Percentiles rank a stretch among this genome's conserved stretches.
Evolutionary conservation across 2,329 filamentous ascomycete genomes (phyloP).

Genomic region (Arthrobotrys sphaeroides): DNA sequence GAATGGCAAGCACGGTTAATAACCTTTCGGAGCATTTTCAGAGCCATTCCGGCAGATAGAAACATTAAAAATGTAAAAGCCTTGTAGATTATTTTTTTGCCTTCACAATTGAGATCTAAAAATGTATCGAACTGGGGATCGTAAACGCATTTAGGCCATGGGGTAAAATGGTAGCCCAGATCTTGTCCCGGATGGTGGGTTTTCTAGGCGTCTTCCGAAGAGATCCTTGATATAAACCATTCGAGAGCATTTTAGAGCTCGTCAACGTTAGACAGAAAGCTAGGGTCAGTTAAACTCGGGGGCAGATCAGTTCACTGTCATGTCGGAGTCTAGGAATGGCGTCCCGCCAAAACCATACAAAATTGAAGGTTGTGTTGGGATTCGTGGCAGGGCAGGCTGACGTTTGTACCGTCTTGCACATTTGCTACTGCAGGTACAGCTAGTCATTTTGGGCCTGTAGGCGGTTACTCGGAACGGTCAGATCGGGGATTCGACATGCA

Average conservation of each 20-base stretch:
- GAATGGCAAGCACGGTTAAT: slow-evolving; percentile 20
- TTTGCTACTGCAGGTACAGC: slow-evolving; percentile 34
- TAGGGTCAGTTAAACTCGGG: background rate
- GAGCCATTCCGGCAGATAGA: slow-evolving; percentile 32
- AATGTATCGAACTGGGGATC: background rate
- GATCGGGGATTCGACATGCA: slow-evolving; percentile 29
- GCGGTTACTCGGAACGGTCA: slow-evolving; percentile 52
- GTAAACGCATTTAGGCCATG: slow-evolving; percentile 18
- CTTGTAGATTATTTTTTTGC: background rate
- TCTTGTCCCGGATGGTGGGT: slow-evolving; percentile 14
- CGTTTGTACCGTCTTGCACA: background rate
- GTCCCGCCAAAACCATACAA: slow-evolving; percentile 25
- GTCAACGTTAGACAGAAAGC: background rate
- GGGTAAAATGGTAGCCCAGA: slow-evolving; percentile 5
- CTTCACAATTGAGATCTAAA: background rate
- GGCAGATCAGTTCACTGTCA: background rate
- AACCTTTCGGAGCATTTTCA: slow-evolving; percentile 44
- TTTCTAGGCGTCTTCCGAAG: slow-evolving; percentile 22
- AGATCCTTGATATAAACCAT: slow-evolving; percentile 19
- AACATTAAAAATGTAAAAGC: slow-evolving; percentile 1
- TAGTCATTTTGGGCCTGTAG: slow-evolving; percentile 3
- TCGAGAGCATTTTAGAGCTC: slow-evolving; percentile 15
- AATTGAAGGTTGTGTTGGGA: slow-evolving; percentile 26
- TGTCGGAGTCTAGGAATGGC: slow-evolving; percentile 50
- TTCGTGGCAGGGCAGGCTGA: background rate